phyloP scores from a whole-genome alignment of 1,139 yeast species.

The Debaryomyces robertsiae region DNA sequence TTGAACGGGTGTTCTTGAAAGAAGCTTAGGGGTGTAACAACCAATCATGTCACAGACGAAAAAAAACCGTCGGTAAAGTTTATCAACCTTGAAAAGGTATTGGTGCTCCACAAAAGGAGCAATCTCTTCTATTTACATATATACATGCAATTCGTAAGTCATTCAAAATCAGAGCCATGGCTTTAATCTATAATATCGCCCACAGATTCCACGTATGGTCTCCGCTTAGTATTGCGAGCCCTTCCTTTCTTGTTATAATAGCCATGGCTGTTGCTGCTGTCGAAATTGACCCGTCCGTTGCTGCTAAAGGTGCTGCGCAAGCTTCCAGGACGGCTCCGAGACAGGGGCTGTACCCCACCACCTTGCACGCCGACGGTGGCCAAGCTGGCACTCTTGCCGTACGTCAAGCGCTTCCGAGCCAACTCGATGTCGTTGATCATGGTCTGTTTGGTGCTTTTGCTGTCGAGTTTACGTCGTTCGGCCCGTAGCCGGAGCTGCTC shows the following conservation, averaged over 20 bases:
- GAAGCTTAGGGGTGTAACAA: too few relatives aligned
- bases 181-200: slow-evolving; percentile 21
- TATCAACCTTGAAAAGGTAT: too few relatives aligned
- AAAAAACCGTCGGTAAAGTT: too few relatives aligned
- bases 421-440: slow-evolving; percentile 11
- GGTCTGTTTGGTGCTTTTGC: slow-evolving; percentile 12
- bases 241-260: slow-evolving; percentile 13
- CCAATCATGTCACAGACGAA: too few relatives aligned
- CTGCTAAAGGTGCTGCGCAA: slow-evolving; percentile 7
- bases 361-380: neutral
- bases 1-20: too few relatives aligned
- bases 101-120: too few relatives aligned
- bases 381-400: slow-evolving; percentile 13
- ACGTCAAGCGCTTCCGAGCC: slow-evolving; percentile 13
- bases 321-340: too few relatives aligned
- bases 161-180: neutral
- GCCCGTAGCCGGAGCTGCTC: slow-evolving; percentile 50
- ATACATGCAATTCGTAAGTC: slow-evolving; percentile 5
- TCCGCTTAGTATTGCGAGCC: slow-evolving; percentile 6
- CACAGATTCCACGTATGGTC: slow-evolving; percentile 17
- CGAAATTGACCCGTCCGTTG: slow-evolving; percentile 17
- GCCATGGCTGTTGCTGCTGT: slow-evolving; percentile 17
- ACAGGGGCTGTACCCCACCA: too few relatives aligned
- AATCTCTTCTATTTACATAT: slow-evolving; percentile 7
- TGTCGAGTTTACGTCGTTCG: slow-evolving; percentile 30